Conservation (phyloP, 169 alveolate species). For the Ophryocystis elektroscirrha region DNA sequence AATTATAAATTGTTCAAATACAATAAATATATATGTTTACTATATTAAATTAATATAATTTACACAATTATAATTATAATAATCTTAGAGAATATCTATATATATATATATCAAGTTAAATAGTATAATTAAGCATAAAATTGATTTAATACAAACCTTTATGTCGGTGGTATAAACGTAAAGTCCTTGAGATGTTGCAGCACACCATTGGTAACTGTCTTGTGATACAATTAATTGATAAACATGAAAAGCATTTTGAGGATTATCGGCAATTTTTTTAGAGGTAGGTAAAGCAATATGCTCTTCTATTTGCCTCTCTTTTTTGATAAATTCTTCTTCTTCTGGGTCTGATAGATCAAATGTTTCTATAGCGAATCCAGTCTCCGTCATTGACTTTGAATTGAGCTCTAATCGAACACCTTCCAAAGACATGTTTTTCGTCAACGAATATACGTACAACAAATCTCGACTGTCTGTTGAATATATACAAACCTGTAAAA, state of each 20-base stretch:
- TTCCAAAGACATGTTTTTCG: conserved; percentile 20
- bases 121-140: conserved; percentile 5
- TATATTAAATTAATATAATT: too few relatives aligned
- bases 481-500: conserved; percentile 23
- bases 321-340: background rate
- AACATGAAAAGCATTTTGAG: too few relatives aligned
- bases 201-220: conserved; percentile 30
- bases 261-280: too few relatives aligned
- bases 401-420: conserved; percentile 27
- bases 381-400: conserved; percentile 2
- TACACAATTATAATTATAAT: too few relatives aligned
- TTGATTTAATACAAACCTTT: conserved; percentile 5
- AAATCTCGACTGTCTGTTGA: conserved; percentile 11
- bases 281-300: too few relatives aligned
- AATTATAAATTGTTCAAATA: too few relatives aligned
- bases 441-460: conserved; percentile 14
- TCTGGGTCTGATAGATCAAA: background rate
- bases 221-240: conserved; percentile 16
- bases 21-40: too few relatives aligned
- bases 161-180: conserved; percentile 15
- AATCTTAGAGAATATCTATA: too few relatives aligned
- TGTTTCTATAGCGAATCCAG: background rate
- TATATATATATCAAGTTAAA: conserved; percentile 15
- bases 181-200: conserved; percentile 33
- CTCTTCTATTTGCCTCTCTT: conserved; percentile 2